Evolutionary conservation across 768 basidiomycete species (phyloP), one percentile per base, ranked within the genome.

Genomic region (Lentinus tigrinus): DNA sequence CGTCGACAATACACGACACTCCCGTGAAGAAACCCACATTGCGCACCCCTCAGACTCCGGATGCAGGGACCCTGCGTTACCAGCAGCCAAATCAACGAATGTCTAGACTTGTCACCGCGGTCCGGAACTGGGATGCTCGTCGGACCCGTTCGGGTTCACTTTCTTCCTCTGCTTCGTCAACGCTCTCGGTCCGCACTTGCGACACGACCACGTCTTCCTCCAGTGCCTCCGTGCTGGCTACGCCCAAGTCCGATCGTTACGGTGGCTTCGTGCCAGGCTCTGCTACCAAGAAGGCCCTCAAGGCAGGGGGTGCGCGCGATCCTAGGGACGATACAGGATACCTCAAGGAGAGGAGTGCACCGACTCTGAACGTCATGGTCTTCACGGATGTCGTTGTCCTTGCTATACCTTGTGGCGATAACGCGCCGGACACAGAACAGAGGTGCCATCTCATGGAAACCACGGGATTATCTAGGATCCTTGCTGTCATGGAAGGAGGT

Each of bases 301-400:
- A 13, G 6, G 43, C 14, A 10, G 21, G 24, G 6, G 31, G 31
- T 7, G 31, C 67, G 16, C 63, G 64, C 36, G 48, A 55, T 8
- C 10, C 51, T 17, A 19, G n/a, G 56, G 16, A 42, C 6, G 17
- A 44, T 3, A 11, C 16, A 19, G 11, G 37, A 36, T 13, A 23
- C 3, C 43, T 21, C 47, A 8, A 19, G 8, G 14, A 3, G 21
- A 39, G 44, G n/a, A 43, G 13, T 46, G 43, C 6, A n/a, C 48
- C 36, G 26, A 26, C 40, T 3, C 64, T 76, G 9, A 75, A 77
- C 47, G 74, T 70, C 16, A 76, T 83, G 54, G 79, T 89, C 14
- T 91, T 93, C 71, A 82, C 82, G 17, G 91, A 94, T 69, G 56
- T 93, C 31, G 68, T 90, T 47, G 63, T 93, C n/a, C 68, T 92